phyloP scores from a whole-genome alignment of 106 monocot genomes.

The Narthecium ossifragum region DNA sequence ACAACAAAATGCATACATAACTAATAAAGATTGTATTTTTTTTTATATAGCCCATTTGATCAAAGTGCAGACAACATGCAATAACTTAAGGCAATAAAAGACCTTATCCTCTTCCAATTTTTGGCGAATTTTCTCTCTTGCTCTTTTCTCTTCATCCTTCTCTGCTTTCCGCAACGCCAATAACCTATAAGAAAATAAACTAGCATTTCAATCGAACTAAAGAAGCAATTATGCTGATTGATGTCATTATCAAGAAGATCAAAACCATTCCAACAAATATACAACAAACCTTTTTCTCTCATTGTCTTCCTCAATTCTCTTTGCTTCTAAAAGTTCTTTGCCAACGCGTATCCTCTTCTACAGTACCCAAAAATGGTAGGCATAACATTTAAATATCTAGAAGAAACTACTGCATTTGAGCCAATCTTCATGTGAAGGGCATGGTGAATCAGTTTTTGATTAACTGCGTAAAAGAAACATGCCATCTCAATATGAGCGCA shows the following conservation, averaged over 20 bases:
- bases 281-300: constrained; percentile 81
- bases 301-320: constrained; percentile 92
- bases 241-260: neutral
- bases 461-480: too few species aligned
- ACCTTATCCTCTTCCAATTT: constrained; percentile 96
- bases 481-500: too few species aligned
- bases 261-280: neutral
- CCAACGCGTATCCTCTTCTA: constrained; percentile 96
- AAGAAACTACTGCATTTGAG: too few species aligned
- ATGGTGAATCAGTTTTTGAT: too few species aligned
- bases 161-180: constrained; percentile 78
- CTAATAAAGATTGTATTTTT: too few species aligned
- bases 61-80: too few species aligned
- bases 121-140: constrained; percentile 96
- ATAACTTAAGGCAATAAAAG: too few species aligned
- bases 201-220: neutral
- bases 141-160: constrained; percentile 99
- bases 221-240: neutral
- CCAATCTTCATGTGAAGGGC: too few species aligned
- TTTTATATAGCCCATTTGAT: too few species aligned
- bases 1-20: too few species aligned
- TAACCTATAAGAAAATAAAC: constrained; percentile 29
- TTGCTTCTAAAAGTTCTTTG: constrained; percentile 94
- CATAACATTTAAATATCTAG: too few species aligned
- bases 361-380: constrained; percentile 1